Conservation (phyloP, 305 asterid genomes). For the Solanum hybrid region DNA sequence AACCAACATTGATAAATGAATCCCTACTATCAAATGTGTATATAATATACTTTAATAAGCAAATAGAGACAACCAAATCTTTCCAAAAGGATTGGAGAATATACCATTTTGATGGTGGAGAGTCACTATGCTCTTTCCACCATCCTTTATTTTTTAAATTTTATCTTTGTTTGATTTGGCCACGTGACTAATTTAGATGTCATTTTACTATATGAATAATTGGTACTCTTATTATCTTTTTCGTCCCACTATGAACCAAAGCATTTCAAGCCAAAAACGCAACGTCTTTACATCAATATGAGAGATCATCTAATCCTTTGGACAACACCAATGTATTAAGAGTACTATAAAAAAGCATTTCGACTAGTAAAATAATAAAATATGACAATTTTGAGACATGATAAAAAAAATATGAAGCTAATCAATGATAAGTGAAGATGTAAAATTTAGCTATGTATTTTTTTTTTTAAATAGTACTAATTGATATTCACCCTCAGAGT, state of each 20-base stretch:
- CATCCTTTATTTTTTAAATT: constrained; percentile 18
- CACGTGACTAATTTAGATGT: background rate
- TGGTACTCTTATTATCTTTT: background rate
- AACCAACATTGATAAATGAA: constrained; percentile 8
- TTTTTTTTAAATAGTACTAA: background rate
- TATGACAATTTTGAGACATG: background rate
- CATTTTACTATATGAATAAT: background rate
- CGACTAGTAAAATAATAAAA: background rate
- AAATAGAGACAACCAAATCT: constrained; percentile 19
- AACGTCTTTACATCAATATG: background rate
- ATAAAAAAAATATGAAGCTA: background rate
- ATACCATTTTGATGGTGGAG: constrained; percentile 54
- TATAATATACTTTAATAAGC: background rate
- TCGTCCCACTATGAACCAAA: constrained; percentile 17
- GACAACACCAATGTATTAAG: background rate
- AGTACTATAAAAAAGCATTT: background rate
- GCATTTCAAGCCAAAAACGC: constrained; percentile 10
- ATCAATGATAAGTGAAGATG: background rate
- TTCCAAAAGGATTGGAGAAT: constrained; percentile 25
- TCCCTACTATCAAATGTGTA: constrained; percentile 42
- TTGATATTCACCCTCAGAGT: background rate
- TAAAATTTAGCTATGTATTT: background rate
- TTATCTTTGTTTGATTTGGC: background rate
- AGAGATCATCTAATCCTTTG: background rate
- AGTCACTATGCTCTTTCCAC: constrained; percentile 32